A percentile compares a stretch with the other conserved stretches of the same genome.
phyloP scores from a whole-genome alignment of 768 basidiomycete genomes.

The Collybiopsis confluens region DNA sequence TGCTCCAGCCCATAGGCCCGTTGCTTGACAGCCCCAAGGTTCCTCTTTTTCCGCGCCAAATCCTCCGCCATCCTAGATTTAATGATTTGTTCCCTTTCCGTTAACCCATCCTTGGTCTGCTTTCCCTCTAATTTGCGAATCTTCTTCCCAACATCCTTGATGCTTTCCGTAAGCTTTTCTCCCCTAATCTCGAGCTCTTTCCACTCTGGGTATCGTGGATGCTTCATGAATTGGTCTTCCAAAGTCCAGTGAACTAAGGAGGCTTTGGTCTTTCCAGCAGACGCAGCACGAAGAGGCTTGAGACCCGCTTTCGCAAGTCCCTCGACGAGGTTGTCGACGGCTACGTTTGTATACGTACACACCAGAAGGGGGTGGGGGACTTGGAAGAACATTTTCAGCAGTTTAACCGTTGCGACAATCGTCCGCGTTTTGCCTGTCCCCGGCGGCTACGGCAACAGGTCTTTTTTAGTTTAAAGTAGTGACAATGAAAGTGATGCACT shows the following conservation, averaged over 20 bases:
- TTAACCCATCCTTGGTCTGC: constrained; percentile 14
- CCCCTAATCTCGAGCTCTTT: constrained; percentile 31
- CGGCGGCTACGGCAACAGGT: constrained; percentile 56
- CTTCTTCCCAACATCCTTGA: constrained; percentile 9
- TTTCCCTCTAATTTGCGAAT: constrained; percentile 14
- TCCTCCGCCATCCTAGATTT: constrained; percentile 28
- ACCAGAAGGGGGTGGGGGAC: constrained; percentile 82
- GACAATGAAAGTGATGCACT: constrained; percentile 21
- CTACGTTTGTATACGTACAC: constrained; percentile 92
- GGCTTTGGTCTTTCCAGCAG: constrained; percentile 51
- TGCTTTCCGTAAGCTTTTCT: constrained; percentile 12
- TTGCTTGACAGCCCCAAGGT: constrained; percentile 25
- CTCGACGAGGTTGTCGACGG: constrained; percentile 87
- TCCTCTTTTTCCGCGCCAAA: constrained; percentile 23
- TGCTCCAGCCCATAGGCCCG: constrained; percentile 54
- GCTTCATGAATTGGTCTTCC: constrained; percentile 57
- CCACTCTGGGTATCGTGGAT: constrained; percentile 48
- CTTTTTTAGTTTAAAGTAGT: constrained; percentile 3
- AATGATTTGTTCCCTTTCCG: constrained; percentile 15
- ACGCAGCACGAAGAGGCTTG: constrained; percentile 75
- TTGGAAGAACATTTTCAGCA: constrained; percentile 82
- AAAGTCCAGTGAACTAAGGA: constrained; percentile 57
- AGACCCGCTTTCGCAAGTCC: constrained; percentile 59
- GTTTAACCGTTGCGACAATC: constrained; percentile 76
- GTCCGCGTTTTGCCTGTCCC: constrained; percentile 94